Evolutionary conservation across 2,329 filamentous ascomycete species (phyloP).

Genomic region (Sclerotinia minor): DNA sequence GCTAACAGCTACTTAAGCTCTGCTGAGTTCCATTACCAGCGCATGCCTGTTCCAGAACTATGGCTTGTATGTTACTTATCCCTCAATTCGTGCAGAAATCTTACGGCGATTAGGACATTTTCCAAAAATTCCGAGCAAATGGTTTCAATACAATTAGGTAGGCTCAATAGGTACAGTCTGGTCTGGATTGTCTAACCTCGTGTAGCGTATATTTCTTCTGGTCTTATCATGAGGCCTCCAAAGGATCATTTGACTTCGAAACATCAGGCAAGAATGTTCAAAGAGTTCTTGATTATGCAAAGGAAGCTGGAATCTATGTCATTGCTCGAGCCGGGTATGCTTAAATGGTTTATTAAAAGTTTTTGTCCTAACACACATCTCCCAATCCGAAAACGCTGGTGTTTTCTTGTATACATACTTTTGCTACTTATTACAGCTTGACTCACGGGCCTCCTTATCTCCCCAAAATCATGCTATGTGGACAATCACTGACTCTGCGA

Average conservation of each 20-base stretch:
- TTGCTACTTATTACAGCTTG: background rate
- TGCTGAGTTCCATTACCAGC: slow-evolving; percentile 54
- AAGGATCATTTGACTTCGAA: slow-evolving; percentile 51
- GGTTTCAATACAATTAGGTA: slow-evolving; percentile 53
- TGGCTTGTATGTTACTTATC: slow-evolving; percentile 44
- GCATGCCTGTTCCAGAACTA: slow-evolving; percentile 54
- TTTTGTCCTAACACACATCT: background rate
- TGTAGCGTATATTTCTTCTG: slow-evolving; percentile 51
- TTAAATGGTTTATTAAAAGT: background rate
- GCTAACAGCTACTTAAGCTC: slow-evolving; percentile 31
- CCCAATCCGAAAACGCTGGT: background rate
- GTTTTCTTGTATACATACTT: background rate
- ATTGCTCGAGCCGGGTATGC: slow-evolving; percentile 49
- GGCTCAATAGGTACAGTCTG: background rate
- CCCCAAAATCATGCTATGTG: background rate
- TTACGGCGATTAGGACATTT: slow-evolving; percentile 48
- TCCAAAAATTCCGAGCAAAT: slow-evolving; percentile 55
- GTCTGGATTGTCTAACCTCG: slow-evolving; percentile 22
- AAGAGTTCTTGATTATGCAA: slow-evolving; percentile 51
- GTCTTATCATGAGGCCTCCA: slow-evolving; percentile 50
- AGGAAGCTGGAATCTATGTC: slow-evolving; percentile 53
- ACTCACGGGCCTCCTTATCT: background rate
- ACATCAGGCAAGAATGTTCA: slow-evolving; percentile 53
- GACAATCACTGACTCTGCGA: background rate
- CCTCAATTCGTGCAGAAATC: slow-evolving; percentile 1